phyloP scores from a whole-genome alignment of 2,329 filamentous ascomycete species.

The Phyllosticta citriasiana region DNA sequence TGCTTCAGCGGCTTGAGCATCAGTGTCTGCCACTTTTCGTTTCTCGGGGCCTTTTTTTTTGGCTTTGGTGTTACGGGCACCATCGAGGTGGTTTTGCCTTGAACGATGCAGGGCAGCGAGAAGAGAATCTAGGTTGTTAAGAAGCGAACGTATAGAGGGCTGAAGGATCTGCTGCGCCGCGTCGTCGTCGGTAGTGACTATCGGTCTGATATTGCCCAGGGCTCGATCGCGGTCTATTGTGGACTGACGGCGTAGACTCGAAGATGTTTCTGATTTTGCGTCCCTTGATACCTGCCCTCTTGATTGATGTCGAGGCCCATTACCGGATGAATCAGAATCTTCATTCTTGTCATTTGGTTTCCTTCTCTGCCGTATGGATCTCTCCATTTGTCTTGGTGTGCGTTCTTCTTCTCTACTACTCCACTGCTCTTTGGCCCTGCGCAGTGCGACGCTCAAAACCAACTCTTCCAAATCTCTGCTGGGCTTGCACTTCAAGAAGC shows the following conservation, averaged over 20 bases:
- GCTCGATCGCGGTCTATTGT: neutral
- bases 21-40: neutral
- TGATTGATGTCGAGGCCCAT: neutral
- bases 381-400: neutral
- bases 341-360: slow-evolving; percentile 12
- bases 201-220: slow-evolving; percentile 28
- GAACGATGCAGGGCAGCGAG: slow-evolving; percentile 61
- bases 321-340: neutral
- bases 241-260: neutral
- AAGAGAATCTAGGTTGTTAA: slow-evolving; percentile 59
- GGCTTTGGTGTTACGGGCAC: slow-evolving; percentile 4
- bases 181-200: slow-evolving; percentile 61
- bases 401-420: slow-evolving; percentile 19
- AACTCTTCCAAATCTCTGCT: slow-evolving; percentile 60
- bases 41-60: neutral
- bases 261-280: neutral
- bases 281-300: neutral
- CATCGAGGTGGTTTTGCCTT: slow-evolving; percentile 41
- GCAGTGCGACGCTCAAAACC: slow-evolving; percentile 55
- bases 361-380: neutral
- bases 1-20: neutral
- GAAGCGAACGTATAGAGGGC: slow-evolving; percentile 59
- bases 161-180: slow-evolving; percentile 53
- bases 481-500: slow-evolving; percentile 33
- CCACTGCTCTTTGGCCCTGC: slow-evolving; percentile 55